phyloP scores from a whole-genome alignment of 1,139 yeast genomes.

The Taphrina confusa region DNA sequence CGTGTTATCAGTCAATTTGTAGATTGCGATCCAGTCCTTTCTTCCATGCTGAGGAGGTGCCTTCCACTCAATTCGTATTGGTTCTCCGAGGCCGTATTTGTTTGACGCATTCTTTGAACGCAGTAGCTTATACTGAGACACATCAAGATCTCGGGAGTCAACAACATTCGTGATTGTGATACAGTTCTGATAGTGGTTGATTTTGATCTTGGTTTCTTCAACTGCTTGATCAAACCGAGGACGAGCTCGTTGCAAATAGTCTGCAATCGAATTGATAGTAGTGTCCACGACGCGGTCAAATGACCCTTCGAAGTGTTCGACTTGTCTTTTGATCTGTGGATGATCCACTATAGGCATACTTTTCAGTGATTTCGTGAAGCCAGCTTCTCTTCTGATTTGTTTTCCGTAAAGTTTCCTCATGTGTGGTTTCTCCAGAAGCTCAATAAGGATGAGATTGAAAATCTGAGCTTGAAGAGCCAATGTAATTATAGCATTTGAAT shows the following conservation, averaged over 20 bases:
- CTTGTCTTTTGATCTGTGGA: conserved; percentile 11
- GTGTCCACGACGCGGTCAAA: conserved; percentile 18
- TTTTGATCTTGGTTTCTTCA: conserved; percentile 10
- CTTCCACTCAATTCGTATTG: conserved; percentile 60
- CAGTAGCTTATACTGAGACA: not conserved
- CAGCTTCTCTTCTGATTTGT: conserved; percentile 53
- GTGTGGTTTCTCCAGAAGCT: conserved; percentile 76
- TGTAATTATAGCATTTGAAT: conserved; percentile 58
- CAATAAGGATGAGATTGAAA: conserved; percentile 66
- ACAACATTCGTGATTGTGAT: conserved; percentile 19
- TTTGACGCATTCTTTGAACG: conserved; percentile 24
- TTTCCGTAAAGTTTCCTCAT: conserved; percentile 79
- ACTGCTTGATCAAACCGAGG: conserved; percentile 26
- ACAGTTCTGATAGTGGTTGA: conserved; percentile 20
- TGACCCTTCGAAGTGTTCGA: conserved; percentile 23
- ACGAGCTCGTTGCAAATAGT: conserved; percentile 1
- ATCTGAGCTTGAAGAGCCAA: conserved; percentile 69
- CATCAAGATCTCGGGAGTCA: not conserved
- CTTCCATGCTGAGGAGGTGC: conserved; percentile 53
- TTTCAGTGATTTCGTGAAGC: conserved; percentile 66
- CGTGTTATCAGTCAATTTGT: conserved; percentile 63
- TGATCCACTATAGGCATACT: conserved; percentile 40
- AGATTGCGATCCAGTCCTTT: conserved; percentile 79
- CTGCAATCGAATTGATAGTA: not conserved
- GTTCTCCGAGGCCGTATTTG: conserved; percentile 53